Conservation (phyloP, 768 basidiomycete species). For the Collybia sp. region DNA sequence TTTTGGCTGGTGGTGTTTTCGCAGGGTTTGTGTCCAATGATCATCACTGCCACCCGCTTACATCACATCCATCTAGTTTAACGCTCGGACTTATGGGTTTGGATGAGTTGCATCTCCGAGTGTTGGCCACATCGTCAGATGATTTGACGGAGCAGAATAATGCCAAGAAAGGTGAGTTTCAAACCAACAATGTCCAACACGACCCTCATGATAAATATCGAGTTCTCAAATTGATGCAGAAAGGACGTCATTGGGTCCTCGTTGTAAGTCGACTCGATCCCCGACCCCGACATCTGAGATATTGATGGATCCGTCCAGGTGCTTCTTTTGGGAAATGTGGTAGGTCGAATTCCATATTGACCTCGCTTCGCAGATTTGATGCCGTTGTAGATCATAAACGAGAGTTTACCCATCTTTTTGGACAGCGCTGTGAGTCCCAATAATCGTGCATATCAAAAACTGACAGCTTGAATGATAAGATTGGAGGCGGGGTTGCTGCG, state of each 20-base stretch:
- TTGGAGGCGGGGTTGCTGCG: conserved; percentile 68
- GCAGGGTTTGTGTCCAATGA: conserved; percentile 60
- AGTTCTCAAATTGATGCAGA: conserved; percentile 54
- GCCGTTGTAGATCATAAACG: conserved; percentile 63
- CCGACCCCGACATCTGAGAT: neutral
- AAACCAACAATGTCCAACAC: neutral
- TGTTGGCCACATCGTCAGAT: conserved; percentile 80
- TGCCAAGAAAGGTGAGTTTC: conserved; percentile 56
- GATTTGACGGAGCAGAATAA: conserved; percentile 61
- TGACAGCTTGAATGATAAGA: conserved; percentile 16
- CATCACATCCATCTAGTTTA: conserved; percentile 22
- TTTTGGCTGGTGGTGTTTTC: conserved; percentile 86
- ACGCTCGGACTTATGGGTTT: conserved; percentile 94
- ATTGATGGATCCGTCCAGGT: conserved; percentile 39
- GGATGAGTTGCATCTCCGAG: conserved; percentile 86
- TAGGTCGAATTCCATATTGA: conserved; percentile 25
- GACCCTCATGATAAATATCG: neutral
- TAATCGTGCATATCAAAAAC: neutral
- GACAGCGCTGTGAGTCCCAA: conserved; percentile 57
- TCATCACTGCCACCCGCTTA: neutral
- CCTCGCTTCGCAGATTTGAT: neutral
- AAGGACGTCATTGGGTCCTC: conserved; percentile 89
- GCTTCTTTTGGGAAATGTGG: conserved; percentile 85
- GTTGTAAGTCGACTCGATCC: conserved; percentile 51
- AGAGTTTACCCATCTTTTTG: conserved; percentile 79